A percentile compares a stretch with the other conserved stretches of the same genome.
These are phyloP conservation scores for Exophiala phaeomuriformis DNA, from an alignment of 2,329 filamentous ascomycete genomes.

Conservation along the genomic window DNA sequence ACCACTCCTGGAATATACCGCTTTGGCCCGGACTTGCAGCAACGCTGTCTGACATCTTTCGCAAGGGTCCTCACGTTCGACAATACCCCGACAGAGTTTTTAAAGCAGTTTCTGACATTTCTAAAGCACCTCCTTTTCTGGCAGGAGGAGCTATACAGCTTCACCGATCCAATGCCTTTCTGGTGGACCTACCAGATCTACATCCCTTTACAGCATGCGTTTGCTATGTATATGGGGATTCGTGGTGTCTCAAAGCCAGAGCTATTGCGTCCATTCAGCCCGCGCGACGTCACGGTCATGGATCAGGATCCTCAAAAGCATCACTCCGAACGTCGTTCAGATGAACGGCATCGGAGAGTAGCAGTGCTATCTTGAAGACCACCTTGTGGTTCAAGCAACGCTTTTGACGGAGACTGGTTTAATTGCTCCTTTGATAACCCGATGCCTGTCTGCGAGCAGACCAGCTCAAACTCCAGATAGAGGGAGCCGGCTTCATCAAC, in stretches of 20 bases:
- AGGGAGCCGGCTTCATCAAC: too few species aligned
- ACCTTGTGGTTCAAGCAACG: too few species aligned
- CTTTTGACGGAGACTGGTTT: too few species aligned
- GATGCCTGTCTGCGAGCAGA: too few species aligned
- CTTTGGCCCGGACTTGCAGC: constrained; percentile 57
- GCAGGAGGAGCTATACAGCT: constrained; percentile 44
- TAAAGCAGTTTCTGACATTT: constrained; percentile 31
- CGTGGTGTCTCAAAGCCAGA: neutral
- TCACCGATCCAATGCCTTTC: constrained; percentile 44
- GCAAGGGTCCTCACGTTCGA: constrained; percentile 32
- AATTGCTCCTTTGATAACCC: too few species aligned
- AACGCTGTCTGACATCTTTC: constrained; percentile 45
- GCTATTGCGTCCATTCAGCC: too few species aligned
- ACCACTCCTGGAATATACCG: constrained; percentile 47
- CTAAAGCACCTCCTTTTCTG: constrained; percentile 40
- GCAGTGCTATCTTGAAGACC: too few species aligned
- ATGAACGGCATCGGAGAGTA: too few species aligned
- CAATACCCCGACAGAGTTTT: constrained; percentile 4
- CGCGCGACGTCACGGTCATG: too few species aligned
- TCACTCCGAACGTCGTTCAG: too few species aligned
- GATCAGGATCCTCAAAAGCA: too few species aligned
- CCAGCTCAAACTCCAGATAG: too few species aligned
- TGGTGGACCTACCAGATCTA: constrained; percentile 21
- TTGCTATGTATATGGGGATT: neutral
- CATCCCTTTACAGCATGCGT: constrained; percentile 8